Conservation (phyloP, 176 grass and related monocot genomes). For the Carex littledalei region DNA sequence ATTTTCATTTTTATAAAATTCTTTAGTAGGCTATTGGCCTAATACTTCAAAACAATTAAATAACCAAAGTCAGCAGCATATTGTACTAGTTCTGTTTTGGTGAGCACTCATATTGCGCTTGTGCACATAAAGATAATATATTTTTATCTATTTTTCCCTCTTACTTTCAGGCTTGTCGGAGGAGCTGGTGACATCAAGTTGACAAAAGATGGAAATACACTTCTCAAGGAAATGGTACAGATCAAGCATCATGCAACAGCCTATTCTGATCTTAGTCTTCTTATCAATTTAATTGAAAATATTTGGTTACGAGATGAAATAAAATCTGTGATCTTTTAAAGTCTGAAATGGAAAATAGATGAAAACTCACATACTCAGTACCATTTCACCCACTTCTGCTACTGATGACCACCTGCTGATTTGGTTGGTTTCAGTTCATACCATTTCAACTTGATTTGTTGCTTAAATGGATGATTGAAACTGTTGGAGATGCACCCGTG, state of each 20-base stretch:
- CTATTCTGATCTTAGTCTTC: background rate
- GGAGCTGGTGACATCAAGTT: slow-evolving; percentile 97
- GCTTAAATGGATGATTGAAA: background rate
- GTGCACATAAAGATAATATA: background rate
- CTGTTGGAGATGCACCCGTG: background rate
- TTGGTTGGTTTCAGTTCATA: background rate
- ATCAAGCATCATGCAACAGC: background rate
- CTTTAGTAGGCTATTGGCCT: background rate
- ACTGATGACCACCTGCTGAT: background rate
- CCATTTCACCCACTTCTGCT: background rate
- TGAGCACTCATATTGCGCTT: background rate
- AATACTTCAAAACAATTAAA: background rate
- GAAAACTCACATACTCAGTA: background rate
- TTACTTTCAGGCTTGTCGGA: slow-evolving; percentile 65
- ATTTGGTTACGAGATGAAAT: background rate
- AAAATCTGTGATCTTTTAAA: background rate
- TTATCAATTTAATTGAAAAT: slow-evolving; percentile 5
- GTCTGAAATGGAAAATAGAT: background rate
- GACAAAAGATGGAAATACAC: slow-evolving; percentile 96
- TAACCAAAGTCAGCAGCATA: background rate
- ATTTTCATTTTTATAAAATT: background rate
- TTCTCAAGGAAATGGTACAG: slow-evolving; percentile 91
- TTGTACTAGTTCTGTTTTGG: background rate
- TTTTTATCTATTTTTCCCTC: background rate
- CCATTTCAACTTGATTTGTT: background rate